Base-by-base conservation (phyloP, 1,139 yeast genomes). In the Zhuliangozyma blackwelliae region DNA sequence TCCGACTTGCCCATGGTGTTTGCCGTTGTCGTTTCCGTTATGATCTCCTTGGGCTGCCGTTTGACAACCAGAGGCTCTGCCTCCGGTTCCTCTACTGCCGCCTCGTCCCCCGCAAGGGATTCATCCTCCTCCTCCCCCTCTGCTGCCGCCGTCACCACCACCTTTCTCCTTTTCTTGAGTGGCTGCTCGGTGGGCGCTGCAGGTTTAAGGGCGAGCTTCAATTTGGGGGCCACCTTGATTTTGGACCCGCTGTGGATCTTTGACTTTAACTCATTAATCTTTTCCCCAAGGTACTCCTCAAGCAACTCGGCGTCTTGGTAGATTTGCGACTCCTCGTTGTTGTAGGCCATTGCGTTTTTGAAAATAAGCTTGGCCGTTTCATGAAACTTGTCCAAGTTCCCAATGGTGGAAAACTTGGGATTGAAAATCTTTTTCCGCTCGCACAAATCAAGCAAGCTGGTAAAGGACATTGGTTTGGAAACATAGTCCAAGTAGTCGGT, bases 401-500 rank as follows among this genome's bases (percentile, higher is more conserved):
- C 66, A 34, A 70, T 41, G 6, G 61, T 38, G 0, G 65, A 46
- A 25, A 44, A 46, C 26, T 56, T 55, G 5, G 58, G 48, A n/a
- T 53, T 47, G 34, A 66, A 58, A 20, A 68, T 68, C 20, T 63
- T 60, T 16, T 69, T 71, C n/a, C 56, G 57, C 19, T 68, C 70
- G 25, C 78, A 50, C 33, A 66, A 65, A 10, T 55, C 55, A 37
- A 66, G 58, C 10, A 80, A 68, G 32, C 63, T 59, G 34, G 66
- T 66, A 48, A 80, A 70, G 1, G 85, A 73, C 44, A 79, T 77
- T 19, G 86, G 87, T 32, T 64, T 63, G 32, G 72, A 63, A 25
- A 80, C 75, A 10, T 75, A 63, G 40, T 70, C 70, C 50, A 72
- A 72, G 54, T 79, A 79, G 44, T 79, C 85, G 1, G 84, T 82